phyloP scores from a whole-genome alignment of 108 stramenopile genomes.

The Skeletonema menzelii region DNA sequence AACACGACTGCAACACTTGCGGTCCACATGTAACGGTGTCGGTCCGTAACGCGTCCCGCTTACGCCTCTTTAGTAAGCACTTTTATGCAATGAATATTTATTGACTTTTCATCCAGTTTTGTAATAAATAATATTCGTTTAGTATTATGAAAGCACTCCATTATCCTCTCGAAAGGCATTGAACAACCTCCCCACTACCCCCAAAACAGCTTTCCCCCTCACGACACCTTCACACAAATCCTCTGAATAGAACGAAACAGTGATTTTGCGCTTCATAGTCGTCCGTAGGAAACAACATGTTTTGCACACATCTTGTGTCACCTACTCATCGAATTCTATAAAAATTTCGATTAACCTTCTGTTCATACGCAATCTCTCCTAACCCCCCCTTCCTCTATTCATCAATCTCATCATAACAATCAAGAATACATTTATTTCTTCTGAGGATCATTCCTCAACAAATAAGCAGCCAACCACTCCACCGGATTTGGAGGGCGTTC shows the following conservation, averaged over 20 bases:
- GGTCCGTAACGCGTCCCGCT: too few species aligned
- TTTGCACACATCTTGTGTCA: conserved; percentile 1
- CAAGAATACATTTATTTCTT: conserved; percentile 33
- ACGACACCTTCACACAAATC: background rate
- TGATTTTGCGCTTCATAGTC: background rate
- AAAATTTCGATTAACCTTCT: background rate
- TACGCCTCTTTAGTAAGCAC: too few species aligned
- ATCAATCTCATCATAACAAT: background rate
- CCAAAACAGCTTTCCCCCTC: background rate
- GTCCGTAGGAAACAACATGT: background rate
- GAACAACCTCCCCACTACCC: background rate
- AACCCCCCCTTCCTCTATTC: background rate
- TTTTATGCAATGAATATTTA: too few species aligned
- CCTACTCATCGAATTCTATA: background rate
- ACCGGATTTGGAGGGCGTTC: conserved; percentile 97
- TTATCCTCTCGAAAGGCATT: background rate
- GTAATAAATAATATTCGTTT: conserved; percentile 1
- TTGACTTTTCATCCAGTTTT: too few species aligned
- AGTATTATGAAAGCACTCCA: conserved; percentile 1
- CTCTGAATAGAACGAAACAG: background rate
- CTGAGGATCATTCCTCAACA: conserved; percentile 96
- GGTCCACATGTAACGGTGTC: too few species aligned
- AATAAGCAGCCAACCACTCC: conserved; percentile 95
- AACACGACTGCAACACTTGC: background rate
- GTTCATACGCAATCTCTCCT: background rate